These are phyloP conservation scores for Talaromyces ruber DNA, from an alignment of 495 filamentous ascomycete species.

Conservation along the genomic window DNA sequence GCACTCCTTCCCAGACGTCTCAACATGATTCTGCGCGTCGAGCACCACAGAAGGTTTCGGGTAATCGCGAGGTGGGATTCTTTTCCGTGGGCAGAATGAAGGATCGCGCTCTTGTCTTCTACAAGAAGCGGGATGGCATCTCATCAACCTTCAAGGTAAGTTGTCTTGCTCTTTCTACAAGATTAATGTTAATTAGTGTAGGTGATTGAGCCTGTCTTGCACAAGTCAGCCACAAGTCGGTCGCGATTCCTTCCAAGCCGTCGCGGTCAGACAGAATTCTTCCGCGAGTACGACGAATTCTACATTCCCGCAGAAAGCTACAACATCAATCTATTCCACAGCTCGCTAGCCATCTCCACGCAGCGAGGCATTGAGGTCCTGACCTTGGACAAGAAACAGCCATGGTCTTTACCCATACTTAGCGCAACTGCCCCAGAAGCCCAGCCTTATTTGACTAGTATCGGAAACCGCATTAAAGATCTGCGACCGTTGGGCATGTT, in stretches of 20 bases:
- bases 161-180: background rate
- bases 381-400: slow-evolving; percentile 90
- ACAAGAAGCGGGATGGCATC: slow-evolving; percentile 89
- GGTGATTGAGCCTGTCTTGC: slow-evolving; percentile 89
- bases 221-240: slow-evolving; percentile 54
- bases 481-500: slow-evolving; percentile 93
- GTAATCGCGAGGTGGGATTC: slow-evolving; percentile 83
- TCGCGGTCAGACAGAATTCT: slow-evolving; percentile 80
- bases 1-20: slow-evolving; percentile 42
- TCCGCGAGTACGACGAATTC: slow-evolving; percentile 97
- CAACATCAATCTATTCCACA: slow-evolving; percentile 92
- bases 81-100: slow-evolving; percentile 96
- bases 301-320: slow-evolving; percentile 97
- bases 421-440: slow-evolving; percentile 37
- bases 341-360: slow-evolving; percentile 82
- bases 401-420: slow-evolving; percentile 84
- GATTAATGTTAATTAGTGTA: slow-evolving; percentile 10
- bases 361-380: slow-evolving; percentile 91
- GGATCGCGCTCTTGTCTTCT: slow-evolving; percentile 86
- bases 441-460: slow-evolving; percentile 64
- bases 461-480: slow-evolving; percentile 68
- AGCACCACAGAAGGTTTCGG: slow-evolving; percentile 86
- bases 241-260: slow-evolving; percentile 57
- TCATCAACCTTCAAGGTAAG: slow-evolving; percentile 81
- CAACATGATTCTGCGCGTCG: slow-evolving; percentile 56